Evolutionary conservation across 352 stramenopile species (phyloP).

Genomic region (Globisporangium barbulae): DNA sequence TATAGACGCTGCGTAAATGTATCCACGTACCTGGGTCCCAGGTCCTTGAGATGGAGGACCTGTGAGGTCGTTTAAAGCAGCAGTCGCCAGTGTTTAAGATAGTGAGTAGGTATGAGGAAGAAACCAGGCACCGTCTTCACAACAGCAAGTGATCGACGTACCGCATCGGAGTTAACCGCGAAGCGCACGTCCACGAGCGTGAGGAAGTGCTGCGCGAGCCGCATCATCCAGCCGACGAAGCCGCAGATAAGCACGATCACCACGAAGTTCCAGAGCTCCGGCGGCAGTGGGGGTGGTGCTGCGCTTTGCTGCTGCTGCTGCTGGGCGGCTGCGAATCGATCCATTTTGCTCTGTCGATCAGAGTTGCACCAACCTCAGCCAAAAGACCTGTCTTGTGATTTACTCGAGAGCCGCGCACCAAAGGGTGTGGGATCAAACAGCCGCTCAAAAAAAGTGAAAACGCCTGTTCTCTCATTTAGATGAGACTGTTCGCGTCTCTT

Average conservation of each 20-base stretch:
- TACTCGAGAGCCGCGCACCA: background rate
- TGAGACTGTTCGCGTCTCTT: background rate
- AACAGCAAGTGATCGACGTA: slow-evolving; percentile 18
- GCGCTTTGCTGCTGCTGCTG: background rate
- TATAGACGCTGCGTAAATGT: background rate
- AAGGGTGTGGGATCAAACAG: background rate
- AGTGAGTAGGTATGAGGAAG: background rate
- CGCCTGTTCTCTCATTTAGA: slow-evolving; percentile 1
- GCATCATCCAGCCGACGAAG: slow-evolving; percentile 40
- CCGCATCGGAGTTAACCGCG: slow-evolving; percentile 36
- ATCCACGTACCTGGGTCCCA: slow-evolving; percentile 24
- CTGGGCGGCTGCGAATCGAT: background rate
- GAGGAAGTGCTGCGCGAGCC: slow-evolving; percentile 36
- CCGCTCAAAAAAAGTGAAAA: background rate
- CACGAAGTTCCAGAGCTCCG: slow-evolving; percentile 62
- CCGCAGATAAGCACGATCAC: slow-evolving; percentile 40
- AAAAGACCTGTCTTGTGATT: background rate
- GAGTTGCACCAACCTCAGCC: background rate
- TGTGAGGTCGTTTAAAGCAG: slow-evolving; percentile 1
- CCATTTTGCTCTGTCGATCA: background rate
- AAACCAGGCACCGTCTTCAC: background rate
- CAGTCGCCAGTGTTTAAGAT: slow-evolving; percentile 1
- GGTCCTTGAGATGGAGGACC: slow-evolving; percentile 27
- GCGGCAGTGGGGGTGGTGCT: slow-evolving; percentile 25
- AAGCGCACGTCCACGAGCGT: slow-evolving; percentile 36